Evolutionary conservation across 2,329 filamentous ascomycete genomes (phyloP), one percentile per base, ranked within the genome.

Genomic region (Teratosphaeria viscida): DNA sequence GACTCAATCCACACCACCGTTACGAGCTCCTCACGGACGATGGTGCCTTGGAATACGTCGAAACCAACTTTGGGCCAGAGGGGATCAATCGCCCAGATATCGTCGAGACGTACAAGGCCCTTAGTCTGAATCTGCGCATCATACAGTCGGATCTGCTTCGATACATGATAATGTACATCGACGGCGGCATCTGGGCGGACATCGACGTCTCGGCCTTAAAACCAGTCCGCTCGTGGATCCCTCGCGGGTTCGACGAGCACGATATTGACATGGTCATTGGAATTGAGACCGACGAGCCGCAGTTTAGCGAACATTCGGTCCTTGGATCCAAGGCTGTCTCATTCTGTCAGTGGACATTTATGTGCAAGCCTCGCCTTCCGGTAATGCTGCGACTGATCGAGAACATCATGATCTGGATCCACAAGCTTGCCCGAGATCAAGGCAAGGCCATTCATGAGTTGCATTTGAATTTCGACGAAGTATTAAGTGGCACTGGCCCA

Each of bases 291-390:
- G 86, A 89, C 67, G 81, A 88, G 71, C 86, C 86, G 0, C 79
- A 83, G 8, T 88, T 83, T 73, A 76, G 73, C 19, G 73, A 83
- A 55, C 86, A 89, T 68, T 79, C 82, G 1, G 84, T 89, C 34
- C 76, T 88, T 0, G 86, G 86, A 14, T 79, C 79, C 55, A 89
- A 89, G 72, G 88, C 82, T 43, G 77, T 79, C 64, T 89, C 85
- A 0, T 89, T 89, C 69, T 89, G 86, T 70, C 86, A 89, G 68
- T 89, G 86, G 86, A 89, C 86, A 0, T 87, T 89, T 67, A 85
- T 87, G 76, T 82, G 82, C 65, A 87, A 88, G 68, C 85, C 86
- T 0, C 76, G 78, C n/a, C 79, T 85, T 29, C 84, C 85, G 1
- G 84, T 89, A 59, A 88, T 89, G 84, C 76, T 88, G 71, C 75